Base-by-base conservation (phyloP, 2,329 filamentous ascomycete genomes). In the Chaetothyriales sp. region DNA sequence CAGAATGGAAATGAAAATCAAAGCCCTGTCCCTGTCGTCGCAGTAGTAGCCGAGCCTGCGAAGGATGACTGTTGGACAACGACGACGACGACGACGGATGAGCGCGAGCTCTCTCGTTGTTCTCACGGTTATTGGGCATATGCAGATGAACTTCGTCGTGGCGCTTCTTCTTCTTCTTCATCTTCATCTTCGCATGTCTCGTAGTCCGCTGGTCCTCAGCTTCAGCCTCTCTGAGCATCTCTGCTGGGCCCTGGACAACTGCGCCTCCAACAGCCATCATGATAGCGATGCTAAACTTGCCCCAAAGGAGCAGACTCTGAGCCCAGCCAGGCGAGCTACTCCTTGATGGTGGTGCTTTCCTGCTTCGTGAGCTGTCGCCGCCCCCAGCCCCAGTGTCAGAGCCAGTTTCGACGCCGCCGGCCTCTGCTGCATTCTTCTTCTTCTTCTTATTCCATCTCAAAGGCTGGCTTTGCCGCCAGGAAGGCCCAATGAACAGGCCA, bases 251-350 rank as follows among this genome's bases (percentile, higher is more conserved):
- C 49, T 72, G 63, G 47, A 65, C 68, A 44, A 74, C 64, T 6
- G 72, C 72, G 2, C 70, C 63, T n/a, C 70, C 71, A 44, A 74
- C 64, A 10, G 71, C 72, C 52, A 73, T 63, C 43, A 71, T 67
- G 44, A 74, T 62, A 12, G 70, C 70, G 47, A 73, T 59, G 8
- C 67, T 70, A 56, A 74, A 73, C 53, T 69, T 71, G 36, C 71
- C 61, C 72, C 72, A 74, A 39, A 73, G 59, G 51, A 62, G 64
- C 7, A 70, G 62, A 36, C 60, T 64, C 18, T 51, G 50, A 10
- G 51, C 52, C 59, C 58, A 60, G 26, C 57, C 50, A 22, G 43
- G 32, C 36, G 50, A 49, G 1, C 36, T 19, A 18, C 32, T 32
- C 48, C 48, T 49, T 12, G 32, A 8, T 19, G 18, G 22, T 49